Evolutionary conservation across 306 rosid genomes (phyloP).

Genomic region (Dalbergia cultrata): DNA sequence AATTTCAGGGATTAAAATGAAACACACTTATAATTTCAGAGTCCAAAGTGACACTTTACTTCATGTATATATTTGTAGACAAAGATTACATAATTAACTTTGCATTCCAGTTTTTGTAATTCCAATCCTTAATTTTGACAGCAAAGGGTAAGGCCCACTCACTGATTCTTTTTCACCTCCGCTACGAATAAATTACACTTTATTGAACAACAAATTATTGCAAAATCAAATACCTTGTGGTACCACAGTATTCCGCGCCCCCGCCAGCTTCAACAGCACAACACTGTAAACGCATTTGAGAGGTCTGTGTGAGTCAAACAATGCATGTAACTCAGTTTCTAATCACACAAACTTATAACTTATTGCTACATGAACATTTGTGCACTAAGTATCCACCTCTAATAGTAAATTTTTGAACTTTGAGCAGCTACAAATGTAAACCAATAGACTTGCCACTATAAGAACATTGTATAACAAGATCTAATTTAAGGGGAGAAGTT

Average conservation of each 20-base stretch:
- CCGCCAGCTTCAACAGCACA: conserved; percentile 83
- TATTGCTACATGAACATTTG: neutral
- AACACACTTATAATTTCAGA: too few species aligned
- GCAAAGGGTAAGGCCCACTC: conserved; percentile 5
- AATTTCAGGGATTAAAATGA: too few species aligned
- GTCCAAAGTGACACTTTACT: too few species aligned
- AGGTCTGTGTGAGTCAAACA: conserved; percentile 43
- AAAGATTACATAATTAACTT: too few species aligned
- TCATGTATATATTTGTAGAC: too few species aligned
- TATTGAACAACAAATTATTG: neutral
- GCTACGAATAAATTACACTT: neutral
- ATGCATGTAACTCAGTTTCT: conserved; percentile 1
- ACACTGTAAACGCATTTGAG: conserved; percentile 70
- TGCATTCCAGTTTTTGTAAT: neutral
- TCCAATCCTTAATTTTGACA: neutral
- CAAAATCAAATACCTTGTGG: too few species aligned
- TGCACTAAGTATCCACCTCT: conserved; percentile 15
- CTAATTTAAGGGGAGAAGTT: too few species aligned
- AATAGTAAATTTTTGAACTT: conserved; percentile 7
- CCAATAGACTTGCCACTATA: neutral
- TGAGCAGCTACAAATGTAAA: conserved; percentile 10
- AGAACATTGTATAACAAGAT: too few species aligned
- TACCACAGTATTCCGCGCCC: conserved; percentile 92
- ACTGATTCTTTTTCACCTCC: neutral
- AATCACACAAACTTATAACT: conserved; percentile 9